Conservation (phyloP, 495 filamentous ascomycete genomes). For the Penicillium fimorum region DNA sequence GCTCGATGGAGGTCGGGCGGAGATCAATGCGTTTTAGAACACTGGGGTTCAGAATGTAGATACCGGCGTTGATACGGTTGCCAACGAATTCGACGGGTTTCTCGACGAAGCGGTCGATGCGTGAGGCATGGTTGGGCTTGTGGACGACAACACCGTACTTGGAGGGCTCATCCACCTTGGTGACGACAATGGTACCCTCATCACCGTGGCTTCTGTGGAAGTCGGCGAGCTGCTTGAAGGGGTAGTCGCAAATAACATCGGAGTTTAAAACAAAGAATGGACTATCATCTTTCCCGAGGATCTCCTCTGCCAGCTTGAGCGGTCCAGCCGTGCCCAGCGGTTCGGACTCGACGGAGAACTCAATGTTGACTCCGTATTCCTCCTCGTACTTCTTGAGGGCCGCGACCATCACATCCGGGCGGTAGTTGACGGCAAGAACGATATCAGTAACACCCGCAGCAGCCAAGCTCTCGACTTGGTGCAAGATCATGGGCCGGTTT, state of each 20-base stretch:
- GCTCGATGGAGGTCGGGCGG: constrained; percentile 98
- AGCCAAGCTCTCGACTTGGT: constrained; percentile 94
- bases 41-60: constrained; percentile 96
- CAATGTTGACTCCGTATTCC: constrained; percentile 88
- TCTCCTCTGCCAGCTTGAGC: constrained; percentile 91
- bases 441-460: constrained; percentile 97
- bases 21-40: constrained; percentile 91
- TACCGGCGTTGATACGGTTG: constrained; percentile 98
- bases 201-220: constrained; percentile 90
- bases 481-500: constrained; percentile 98
- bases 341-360: constrained; percentile 94
- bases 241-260: constrained; percentile 97
- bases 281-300: constrained; percentile 85
- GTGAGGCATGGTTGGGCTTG: constrained; percentile 86
- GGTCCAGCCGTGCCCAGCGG: constrained; percentile 95
- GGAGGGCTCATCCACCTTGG: constrained; percentile 98
- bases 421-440: constrained; percentile 97
- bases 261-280: constrained; percentile 99
- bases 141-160: constrained; percentile 99
- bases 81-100: constrained; percentile 99
- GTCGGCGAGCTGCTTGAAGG: constrained; percentile 81
- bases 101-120: constrained; percentile 99
- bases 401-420: constrained; percentile 89
- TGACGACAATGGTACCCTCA: constrained; percentile 98
- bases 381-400: constrained; percentile 84